These are phyloP conservation scores for Fraxinus floribunda DNA, from an alignment of 305 asterid species.

Conservation along the genomic window DNA sequence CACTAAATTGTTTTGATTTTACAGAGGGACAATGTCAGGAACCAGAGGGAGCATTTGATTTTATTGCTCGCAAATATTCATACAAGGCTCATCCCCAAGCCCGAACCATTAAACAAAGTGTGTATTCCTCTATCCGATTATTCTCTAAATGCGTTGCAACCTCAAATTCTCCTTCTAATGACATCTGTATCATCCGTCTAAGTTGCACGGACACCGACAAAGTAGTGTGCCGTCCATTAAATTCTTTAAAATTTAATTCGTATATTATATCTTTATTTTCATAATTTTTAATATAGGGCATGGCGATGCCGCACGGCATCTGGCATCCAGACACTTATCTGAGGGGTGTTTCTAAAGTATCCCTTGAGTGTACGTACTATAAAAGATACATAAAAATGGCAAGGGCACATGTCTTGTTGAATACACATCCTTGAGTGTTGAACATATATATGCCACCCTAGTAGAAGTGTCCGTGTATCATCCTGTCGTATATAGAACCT, in stretches of 20 bases:
- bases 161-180: conserved; percentile 8
- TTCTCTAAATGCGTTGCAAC: conserved; percentile 21
- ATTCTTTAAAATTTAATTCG: conserved; percentile 3
- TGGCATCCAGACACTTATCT: not conserved
- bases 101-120: conserved; percentile 83
- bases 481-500: conserved; percentile 6
- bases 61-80: conserved; percentile 87
- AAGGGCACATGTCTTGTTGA: not conserved
- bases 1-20: conserved; percentile 27
- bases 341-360: not conserved
- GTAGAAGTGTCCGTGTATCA: not conserved
- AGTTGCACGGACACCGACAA: not conserved
- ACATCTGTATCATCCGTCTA: conserved; percentile 1
- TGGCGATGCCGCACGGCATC: not conserved
- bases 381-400: not conserved
- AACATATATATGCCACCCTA: not conserved
- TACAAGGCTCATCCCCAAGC: conserved; percentile 84
- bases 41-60: conserved; percentile 91
- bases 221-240: not conserved
- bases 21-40: conserved; percentile 95
- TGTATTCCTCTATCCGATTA: conserved; percentile 25
- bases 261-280: not conserved
- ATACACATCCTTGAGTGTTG: not conserved
- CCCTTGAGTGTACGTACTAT: not conserved
- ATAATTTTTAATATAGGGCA: not conserved